A percentile compares a stretch with the other conserved stretches of the same genome.
phyloP scores from a whole-genome alignment of 345 rosid genomes.

The Cardamine chenopodiifolia region DNA sequence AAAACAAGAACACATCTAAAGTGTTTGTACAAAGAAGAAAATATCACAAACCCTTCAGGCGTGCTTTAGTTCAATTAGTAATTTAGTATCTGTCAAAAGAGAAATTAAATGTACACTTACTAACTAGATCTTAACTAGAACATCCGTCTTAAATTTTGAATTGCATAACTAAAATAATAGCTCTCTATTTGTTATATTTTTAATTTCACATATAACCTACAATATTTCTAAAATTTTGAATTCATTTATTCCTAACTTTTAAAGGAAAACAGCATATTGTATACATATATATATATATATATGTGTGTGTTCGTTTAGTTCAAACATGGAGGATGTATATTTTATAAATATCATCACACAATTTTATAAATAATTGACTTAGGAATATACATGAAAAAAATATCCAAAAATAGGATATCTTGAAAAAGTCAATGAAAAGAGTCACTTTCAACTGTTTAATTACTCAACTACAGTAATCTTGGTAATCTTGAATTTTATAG shows the following conservation, averaged over 20 bases:
- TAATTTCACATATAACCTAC: background rate
- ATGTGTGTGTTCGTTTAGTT: background rate
- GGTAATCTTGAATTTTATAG: background rate
- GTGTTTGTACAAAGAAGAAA: slow-evolving; percentile 35
- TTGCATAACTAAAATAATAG: background rate
- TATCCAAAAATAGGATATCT: background rate
- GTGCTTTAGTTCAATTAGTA: background rate
- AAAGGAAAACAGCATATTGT: background rate
- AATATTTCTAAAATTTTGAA: background rate
- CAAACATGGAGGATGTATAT: background rate
- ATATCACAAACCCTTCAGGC: slow-evolving; percentile 27
- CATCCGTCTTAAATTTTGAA: too few relatives aligned
- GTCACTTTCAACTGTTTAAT: background rate
- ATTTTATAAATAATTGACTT: background rate
- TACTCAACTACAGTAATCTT: background rate
- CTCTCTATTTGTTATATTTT: background rate
- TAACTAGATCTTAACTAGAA: background rate
- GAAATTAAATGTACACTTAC: background rate
- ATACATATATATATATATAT: too few relatives aligned
- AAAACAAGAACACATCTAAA: slow-evolving; percentile 36
- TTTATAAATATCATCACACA: background rate
- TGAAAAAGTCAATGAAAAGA: background rate
- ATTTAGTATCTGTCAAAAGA: background rate
- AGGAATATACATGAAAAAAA: background rate
- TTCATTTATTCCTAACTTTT: background rate